Evolutionary conservation across 371 early-diverging fungal species (phyloP), one percentile per base, ranked within the genome.

Genomic region (Lichtheimia hyalospora): DNA sequence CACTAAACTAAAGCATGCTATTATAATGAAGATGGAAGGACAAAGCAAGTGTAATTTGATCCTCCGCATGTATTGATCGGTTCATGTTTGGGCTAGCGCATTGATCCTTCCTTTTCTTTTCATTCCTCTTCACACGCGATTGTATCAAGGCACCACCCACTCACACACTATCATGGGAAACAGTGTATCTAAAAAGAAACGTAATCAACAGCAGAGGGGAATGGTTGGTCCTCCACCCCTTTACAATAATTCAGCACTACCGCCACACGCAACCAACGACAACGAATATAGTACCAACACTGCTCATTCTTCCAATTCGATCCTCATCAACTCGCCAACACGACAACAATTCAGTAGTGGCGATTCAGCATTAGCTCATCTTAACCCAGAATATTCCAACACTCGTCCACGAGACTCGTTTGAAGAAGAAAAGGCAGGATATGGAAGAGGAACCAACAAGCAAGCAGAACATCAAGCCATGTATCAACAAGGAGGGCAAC

Each of bases 201-300:
- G n/a, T 15, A 25, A 51, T 24, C 20, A 23, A 15, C 24, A 6
- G 20, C 15, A 34, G 34, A 34, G 34, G 34, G 34, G 34, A 8
- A 34, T 34, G 34, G 34, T 34, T 6, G 34, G 34, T 34, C 34
- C 34, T 34, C 34, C 34, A 8, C 34, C 34, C 10, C 34, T 34
- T 34, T 34, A 34, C 34, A 34, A 10, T 10, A 48, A 56, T 41
- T 34, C 13, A 25, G n/a, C 25, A 44, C 34, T 25, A 23, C 54
- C 57, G 34, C 23, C 39, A 12, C 56, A 55, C 24, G 15, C 57
- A 28, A 8, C 42, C 42, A 49, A 58, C 16, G 70, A 66, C 34
- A 68, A 70, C 46, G 66, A 62, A 13, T 62, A 53, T 24, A 68
- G 64, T 23, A 66, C 63, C 42, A 70, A 68, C 65, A 74, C 70